Evolutionary conservation across 495 filamentous ascomycete species (phyloP).

Genomic region (Alectoria sarmentosa): DNA sequence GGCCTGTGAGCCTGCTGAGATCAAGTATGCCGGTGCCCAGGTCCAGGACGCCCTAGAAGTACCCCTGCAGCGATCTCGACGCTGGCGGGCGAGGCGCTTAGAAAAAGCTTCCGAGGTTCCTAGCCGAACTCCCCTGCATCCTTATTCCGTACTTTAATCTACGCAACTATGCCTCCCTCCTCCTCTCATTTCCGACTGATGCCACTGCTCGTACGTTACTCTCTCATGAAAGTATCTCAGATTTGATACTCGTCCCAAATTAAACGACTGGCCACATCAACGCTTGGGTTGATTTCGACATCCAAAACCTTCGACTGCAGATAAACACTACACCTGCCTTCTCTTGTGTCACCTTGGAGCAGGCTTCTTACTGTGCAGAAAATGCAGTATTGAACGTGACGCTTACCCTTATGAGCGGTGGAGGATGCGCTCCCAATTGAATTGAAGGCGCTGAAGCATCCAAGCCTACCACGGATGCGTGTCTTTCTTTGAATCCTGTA

Average conservation of each 20-base stretch:
- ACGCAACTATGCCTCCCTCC: not conserved
- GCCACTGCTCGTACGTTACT: not conserved
- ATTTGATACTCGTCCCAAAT: not conserved
- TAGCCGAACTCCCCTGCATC: not conserved
- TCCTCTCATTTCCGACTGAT: not conserved
- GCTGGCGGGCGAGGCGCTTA: slow-evolving; percentile 1
- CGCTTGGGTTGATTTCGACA: too few relatives aligned
- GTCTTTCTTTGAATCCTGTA: not conserved
- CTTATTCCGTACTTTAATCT: not conserved
- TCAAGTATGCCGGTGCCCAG: not conserved
- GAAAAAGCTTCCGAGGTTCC: not conserved
- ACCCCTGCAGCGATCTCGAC: not conserved
- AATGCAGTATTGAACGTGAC: not conserved
- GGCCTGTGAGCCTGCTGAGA: not conserved
- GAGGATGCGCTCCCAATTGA: not conserved
- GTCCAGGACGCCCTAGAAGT: too few relatives aligned
- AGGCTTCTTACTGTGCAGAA: not conserved
- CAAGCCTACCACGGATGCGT: not conserved
- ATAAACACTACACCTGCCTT: not conserved
- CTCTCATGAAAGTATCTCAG: too few relatives aligned
- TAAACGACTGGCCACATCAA: not conserved
- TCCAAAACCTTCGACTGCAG: not conserved
- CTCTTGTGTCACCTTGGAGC: not conserved
- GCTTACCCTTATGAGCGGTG: not conserved
- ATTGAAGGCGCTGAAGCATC: not conserved